Conservation (phyloP, 2,329 filamentous ascomycete species). For the Arthrobotrys entomopaga region DNA sequence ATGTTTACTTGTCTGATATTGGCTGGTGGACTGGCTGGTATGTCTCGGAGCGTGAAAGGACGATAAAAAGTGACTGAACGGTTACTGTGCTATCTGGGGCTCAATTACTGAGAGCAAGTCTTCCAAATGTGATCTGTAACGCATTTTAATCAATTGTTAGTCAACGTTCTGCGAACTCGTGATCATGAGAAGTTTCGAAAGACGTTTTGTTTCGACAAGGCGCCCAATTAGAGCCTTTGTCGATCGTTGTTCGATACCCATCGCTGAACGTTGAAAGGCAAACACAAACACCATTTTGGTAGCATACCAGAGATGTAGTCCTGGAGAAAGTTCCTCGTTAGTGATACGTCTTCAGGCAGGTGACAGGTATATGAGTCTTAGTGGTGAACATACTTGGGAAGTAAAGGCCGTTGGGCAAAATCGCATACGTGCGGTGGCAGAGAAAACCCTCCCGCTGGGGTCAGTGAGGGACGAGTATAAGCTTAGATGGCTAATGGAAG, state of each 20-base stretch:
- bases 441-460: conserved; percentile 54
- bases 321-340: conserved; percentile 63
- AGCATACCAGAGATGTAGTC: conserved; percentile 80
- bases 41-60: conserved; percentile 35
- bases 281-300: conserved; percentile 42
- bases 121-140: conserved; percentile 64
- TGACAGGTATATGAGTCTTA: conserved; percentile 5
- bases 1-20: background rate
- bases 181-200: no score
- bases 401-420: conserved; percentile 85
- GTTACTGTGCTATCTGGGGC: conserved; percentile 50
- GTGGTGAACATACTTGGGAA: conserved; percentile 75
- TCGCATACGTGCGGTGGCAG: conserved; percentile 78
- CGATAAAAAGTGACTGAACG: conserved; percentile 54
- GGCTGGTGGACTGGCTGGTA: conserved; percentile 25
- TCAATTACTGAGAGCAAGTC: conserved; percentile 62
- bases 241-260: conserved; percentile 52
- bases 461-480: conserved; percentile 10
- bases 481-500: conserved; percentile 11
- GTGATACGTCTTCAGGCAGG: conserved; percentile 24
- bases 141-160: conserved; percentile 10
- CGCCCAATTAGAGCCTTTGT: background rate
- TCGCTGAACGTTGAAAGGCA: conserved; percentile 46
- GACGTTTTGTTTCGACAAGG: background rate
- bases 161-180: background rate